These are phyloP conservation scores for Sarocladium strictum DNA, from an alignment of 2,329 filamentous ascomycete genomes.

Conservation along the genomic window DNA sequence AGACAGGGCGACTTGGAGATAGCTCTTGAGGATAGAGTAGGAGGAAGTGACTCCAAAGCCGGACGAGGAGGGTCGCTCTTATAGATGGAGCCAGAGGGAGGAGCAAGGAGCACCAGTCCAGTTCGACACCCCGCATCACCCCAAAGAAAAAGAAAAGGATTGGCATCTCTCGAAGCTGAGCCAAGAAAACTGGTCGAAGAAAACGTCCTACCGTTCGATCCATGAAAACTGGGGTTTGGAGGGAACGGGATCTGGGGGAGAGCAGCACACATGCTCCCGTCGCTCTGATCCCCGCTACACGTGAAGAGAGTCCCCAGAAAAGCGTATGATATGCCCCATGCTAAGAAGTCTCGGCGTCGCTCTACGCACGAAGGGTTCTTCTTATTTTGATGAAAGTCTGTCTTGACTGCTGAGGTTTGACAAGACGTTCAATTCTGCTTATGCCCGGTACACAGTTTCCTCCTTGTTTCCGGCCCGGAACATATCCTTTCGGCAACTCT, in stretches of 20 bases:
- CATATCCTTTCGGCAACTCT: too few species aligned
- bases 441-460: too few species aligned
- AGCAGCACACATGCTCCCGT: background rate
- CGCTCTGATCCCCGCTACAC: background rate
- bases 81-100: background rate
- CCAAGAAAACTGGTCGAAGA: background rate
- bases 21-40: background rate
- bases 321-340: background rate
- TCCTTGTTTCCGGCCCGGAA: too few species aligned
- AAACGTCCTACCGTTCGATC: background rate
- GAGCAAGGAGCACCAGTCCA: background rate
- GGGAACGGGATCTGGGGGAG: background rate
- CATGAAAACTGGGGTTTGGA: conserved; percentile 1
- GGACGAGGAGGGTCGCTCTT: background rate
- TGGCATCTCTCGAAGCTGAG: background rate
- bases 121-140: conserved; percentile 1
- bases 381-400: background rate
- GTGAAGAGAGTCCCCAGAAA: background rate
- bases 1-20: background rate
- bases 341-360: background rate
- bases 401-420: too few species aligned
- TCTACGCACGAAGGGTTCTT: background rate
- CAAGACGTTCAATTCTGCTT: too few species aligned
- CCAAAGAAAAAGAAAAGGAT: background rate
- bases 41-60: background rate